Percentiles rank a stretch among this genome's conserved stretches.
Evolutionary conservation across 768 basidiomycete genomes (phyloP).

Genomic region (Cystofilobasidium bisporidii): DNA sequence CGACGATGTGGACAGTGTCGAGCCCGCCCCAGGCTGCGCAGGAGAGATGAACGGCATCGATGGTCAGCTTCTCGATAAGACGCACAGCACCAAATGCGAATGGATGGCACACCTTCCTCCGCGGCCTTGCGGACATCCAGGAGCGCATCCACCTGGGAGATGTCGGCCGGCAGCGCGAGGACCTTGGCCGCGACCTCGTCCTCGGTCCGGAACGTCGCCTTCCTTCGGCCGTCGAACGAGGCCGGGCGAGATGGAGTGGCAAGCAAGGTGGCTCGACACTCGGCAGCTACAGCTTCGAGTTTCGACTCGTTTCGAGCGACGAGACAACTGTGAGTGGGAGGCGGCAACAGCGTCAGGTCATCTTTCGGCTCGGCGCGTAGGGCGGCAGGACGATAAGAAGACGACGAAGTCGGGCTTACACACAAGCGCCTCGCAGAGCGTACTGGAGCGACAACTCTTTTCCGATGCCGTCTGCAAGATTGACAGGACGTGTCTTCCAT

Average conservation of each 20-base stretch:
- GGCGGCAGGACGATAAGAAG: background rate
- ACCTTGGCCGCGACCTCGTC: conserved; percentile 35
- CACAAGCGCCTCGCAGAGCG: conserved; percentile 57
- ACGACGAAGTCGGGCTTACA: conserved; percentile 32
- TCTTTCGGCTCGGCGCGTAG: background rate
- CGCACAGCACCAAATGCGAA: background rate
- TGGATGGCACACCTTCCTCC: conserved; percentile 47
- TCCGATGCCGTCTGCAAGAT: conserved; percentile 53
- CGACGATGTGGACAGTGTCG: conserved; percentile 71
- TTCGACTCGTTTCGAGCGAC: conserved; percentile 56
- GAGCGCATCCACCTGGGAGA: conserved; percentile 58
- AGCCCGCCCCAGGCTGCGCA: conserved; percentile 45
- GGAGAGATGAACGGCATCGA: background rate
- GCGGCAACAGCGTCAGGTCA: background rate
- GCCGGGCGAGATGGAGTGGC: conserved; percentile 12
- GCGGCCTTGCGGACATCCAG: conserved; percentile 50
- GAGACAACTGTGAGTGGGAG: conserved; percentile 45
- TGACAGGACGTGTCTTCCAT: background rate
- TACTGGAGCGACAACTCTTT: conserved; percentile 60
- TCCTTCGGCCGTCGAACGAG: background rate
- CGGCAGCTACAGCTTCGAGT: conserved; percentile 52
- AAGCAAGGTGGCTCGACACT: conserved; percentile 45
- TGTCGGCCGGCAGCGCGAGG: conserved; percentile 54
- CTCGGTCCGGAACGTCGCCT: background rate
- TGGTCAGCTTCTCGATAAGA: background rate